These are phyloP conservation scores for Diaporthe sp. DNA, from an alignment of 2,329 filamentous ascomycete species.

Conservation along the genomic window DNA sequence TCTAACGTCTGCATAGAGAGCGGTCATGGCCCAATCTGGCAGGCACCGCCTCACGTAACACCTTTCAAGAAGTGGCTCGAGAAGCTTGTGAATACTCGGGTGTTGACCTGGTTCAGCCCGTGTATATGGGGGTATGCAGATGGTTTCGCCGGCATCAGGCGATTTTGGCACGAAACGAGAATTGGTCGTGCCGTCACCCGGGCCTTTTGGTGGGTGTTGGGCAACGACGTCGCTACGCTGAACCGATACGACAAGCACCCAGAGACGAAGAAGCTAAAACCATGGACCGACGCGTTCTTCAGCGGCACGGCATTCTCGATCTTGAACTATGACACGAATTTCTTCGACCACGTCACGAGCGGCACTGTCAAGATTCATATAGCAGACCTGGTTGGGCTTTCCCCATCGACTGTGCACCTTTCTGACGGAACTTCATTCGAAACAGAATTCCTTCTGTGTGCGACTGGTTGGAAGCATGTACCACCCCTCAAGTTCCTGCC, in stretches of 20 bases:
- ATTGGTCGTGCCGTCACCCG: constrained; percentile 69
- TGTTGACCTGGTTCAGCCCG: constrained; percentile 81
- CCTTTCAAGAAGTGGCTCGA: constrained; percentile 78
- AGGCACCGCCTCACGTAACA: constrained; percentile 73
- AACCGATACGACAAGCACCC: constrained; percentile 68
- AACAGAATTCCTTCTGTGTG: constrained; percentile 67
- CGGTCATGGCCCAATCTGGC: constrained; percentile 72
- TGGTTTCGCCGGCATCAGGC: constrained; percentile 68
- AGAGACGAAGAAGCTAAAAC: constrained; percentile 66
- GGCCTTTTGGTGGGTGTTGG: constrained; percentile 70
- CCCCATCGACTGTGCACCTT: constrained; percentile 62
- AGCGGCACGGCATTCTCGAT: constrained; percentile 70
- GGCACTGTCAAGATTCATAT: constrained; percentile 68
- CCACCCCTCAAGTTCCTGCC: constrained; percentile 51
- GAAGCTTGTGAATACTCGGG: constrained; percentile 74
- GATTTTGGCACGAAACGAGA: constrained; percentile 70
- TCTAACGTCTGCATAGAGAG: constrained; percentile 2
- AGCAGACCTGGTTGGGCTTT: constrained; percentile 64
- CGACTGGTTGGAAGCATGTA: constrained; percentile 71
- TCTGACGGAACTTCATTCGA: constrained; percentile 61
- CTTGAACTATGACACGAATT: constrained; percentile 70
- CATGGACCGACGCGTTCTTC: constrained; percentile 66
- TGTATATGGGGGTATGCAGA: constrained; percentile 79
- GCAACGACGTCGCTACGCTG: constrained; percentile 66
- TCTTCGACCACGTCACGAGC: constrained; percentile 68